These are phyloP conservation scores for Anaeromyces robustus DNA, from an alignment of 192 early-diverging fungal species.

Conservation along the genomic window DNA sequence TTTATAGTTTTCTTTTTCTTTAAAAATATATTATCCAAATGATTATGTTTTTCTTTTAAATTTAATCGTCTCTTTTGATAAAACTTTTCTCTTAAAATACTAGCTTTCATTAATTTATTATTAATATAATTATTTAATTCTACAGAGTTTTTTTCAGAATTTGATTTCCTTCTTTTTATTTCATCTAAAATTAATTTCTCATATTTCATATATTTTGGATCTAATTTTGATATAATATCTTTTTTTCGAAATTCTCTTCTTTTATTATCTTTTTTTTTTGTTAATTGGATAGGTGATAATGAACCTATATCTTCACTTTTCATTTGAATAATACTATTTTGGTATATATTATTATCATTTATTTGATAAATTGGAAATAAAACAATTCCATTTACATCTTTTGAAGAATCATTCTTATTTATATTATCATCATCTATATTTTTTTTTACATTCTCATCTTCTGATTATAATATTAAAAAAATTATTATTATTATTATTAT, in stretches of 20 bases:
- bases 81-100: not conserved
- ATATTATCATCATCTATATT: not conserved
- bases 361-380: not conserved
- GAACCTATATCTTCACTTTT: not conserved
- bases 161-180: not conserved
- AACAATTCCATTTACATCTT: not conserved
- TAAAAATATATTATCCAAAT: not conserved
- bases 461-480: no score
- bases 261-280: not conserved
- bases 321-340: not conserved
- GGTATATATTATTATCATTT: not conserved
- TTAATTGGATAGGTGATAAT: not conserved
- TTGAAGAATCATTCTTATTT: not conserved
- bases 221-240: not conserved
- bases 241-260: not conserved
- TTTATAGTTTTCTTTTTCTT: not conserved
- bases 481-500: no score
- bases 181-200: not conserved
- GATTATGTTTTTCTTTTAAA: not conserved
- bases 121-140: not conserved
- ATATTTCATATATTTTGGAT: not conserved
- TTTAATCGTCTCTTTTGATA: not conserved
- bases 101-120: not conserved
- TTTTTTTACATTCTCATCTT: not conserved
- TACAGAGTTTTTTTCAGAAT: not conserved